These are phyloP conservation scores for Cardamine resedifolia DNA, from an alignment of 345 rosid species.

Conservation along the genomic window DNA sequence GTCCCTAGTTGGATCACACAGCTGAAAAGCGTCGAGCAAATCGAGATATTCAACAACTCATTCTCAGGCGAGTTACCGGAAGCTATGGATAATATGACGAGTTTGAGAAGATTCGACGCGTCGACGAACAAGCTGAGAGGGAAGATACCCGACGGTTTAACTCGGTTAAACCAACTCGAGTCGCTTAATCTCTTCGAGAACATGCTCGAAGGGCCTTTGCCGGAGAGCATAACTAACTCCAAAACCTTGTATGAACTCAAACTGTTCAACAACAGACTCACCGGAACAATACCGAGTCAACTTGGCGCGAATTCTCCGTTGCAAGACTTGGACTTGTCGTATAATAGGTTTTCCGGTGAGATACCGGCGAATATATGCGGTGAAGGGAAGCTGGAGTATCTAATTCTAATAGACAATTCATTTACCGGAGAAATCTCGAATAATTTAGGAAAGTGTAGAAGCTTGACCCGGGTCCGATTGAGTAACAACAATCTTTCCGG, in stretches of 20 bases:
- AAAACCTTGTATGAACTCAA: slow-evolving; percentile 55
- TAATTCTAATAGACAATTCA: slow-evolving; percentile 61
- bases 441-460: slow-evolving; percentile 56
- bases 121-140: slow-evolving; percentile 68
- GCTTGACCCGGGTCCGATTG: slow-evolving; percentile 65
- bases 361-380: slow-evolving; percentile 65
- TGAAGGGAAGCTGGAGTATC: slow-evolving; percentile 48
- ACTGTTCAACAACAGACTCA: slow-evolving; percentile 70
- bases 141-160: slow-evolving; percentile 59
- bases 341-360: slow-evolving; percentile 60
- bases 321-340: slow-evolving; percentile 55
- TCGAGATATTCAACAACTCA: slow-evolving; percentile 75
- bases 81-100: slow-evolving; percentile 52
- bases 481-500: slow-evolving; percentile 61
- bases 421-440: slow-evolving; percentile 71
- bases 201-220: slow-evolving; percentile 63
- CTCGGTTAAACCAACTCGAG: slow-evolving; percentile 50
- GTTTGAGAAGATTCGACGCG: slow-evolving; percentile 54
- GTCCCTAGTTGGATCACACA: slow-evolving; percentile 59
- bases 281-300: slow-evolving; percentile 58
- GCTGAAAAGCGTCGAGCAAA: slow-evolving; percentile 49
- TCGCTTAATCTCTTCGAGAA: slow-evolving; percentile 70
- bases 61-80: slow-evolving; percentile 64
- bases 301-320: slow-evolving; percentile 68
- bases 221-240: slow-evolving; percentile 64